These are phyloP conservation scores for Diplotaxis tenuifolia DNA, from an alignment of 345 rosid species.

Conservation along the genomic window DNA sequence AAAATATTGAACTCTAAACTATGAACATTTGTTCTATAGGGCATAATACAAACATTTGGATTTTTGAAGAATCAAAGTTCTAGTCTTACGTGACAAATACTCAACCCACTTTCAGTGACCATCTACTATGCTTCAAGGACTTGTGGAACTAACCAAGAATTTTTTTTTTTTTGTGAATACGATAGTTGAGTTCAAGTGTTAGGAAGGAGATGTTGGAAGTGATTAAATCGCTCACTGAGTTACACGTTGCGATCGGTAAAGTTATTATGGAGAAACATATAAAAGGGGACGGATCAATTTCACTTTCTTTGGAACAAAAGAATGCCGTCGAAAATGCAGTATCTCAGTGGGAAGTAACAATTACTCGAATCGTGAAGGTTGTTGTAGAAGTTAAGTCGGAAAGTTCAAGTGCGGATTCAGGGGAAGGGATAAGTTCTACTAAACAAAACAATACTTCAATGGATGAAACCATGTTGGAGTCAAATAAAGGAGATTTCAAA, in stretches of 20 bases:
- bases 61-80: not conserved
- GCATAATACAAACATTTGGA: not conserved
- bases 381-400: constrained; percentile 15
- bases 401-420: not conserved
- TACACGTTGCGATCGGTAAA: constrained; percentile 27
- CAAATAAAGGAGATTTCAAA: not conserved
- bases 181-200: constrained; percentile 30
- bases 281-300: constrained; percentile 21
- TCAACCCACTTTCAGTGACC: not conserved
- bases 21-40: not conserved
- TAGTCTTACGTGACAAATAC: not conserved
- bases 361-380: constrained; percentile 25
- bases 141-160: constrained; percentile 1
- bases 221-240: constrained; percentile 12
- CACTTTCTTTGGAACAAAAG: constrained; percentile 28
- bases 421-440: not conserved
- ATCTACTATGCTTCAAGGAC: not conserved
- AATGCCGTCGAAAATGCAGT: constrained; percentile 10
- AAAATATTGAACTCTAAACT: not conserved
- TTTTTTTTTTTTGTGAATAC: constrained; percentile 5
- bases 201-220: constrained; percentile 29
- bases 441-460: not conserved
- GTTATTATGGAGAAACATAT: constrained; percentile 23
- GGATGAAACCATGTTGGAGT: not conserved
- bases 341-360: constrained; percentile 33